These are phyloP conservation scores for Grosmannia serpens DNA, from an alignment of 2,329 filamentous ascomycete genomes.

Conservation along the genomic window DNA sequence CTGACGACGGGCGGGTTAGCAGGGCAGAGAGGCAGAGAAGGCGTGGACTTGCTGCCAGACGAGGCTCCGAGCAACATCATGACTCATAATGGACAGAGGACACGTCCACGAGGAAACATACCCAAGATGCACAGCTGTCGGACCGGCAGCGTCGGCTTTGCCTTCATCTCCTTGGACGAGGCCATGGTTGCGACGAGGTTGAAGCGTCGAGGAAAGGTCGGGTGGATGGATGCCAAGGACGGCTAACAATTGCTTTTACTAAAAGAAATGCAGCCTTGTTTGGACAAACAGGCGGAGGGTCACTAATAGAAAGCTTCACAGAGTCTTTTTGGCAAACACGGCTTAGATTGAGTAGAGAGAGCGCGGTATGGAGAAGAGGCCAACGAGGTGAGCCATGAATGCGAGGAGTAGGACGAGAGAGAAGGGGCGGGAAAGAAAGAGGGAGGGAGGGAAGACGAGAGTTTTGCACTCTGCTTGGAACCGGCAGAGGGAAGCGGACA, in stretches of 20 bases:
- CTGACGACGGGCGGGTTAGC: slow-evolving; percentile 27
- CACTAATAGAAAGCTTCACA: neutral
- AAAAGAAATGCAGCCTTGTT: neutral
- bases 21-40: neutral
- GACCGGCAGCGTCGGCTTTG: slow-evolving; percentile 54
- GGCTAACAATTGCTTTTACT: neutral
- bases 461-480: neutral
- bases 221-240: neutral
- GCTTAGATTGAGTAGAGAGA: neutral
- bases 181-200: slow-evolving; percentile 6
- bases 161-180: slow-evolving; percentile 13
- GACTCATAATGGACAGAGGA: neutral
- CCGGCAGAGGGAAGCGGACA: no score
- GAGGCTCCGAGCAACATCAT: neutral
- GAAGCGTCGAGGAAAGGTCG: no score
- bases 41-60: neutral
- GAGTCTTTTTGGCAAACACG: neutral
- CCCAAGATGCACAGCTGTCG: slow-evolving; percentile 70
- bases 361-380: neutral
- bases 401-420: neutral
- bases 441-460: neutral
- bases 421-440: neutral
- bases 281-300: neutral
- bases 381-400: neutral
- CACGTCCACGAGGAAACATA: slow-evolving; percentile 22